Evolutionary conservation across 345 rosid genomes (phyloP).

Genomic region (Lepidium didymum): DNA sequence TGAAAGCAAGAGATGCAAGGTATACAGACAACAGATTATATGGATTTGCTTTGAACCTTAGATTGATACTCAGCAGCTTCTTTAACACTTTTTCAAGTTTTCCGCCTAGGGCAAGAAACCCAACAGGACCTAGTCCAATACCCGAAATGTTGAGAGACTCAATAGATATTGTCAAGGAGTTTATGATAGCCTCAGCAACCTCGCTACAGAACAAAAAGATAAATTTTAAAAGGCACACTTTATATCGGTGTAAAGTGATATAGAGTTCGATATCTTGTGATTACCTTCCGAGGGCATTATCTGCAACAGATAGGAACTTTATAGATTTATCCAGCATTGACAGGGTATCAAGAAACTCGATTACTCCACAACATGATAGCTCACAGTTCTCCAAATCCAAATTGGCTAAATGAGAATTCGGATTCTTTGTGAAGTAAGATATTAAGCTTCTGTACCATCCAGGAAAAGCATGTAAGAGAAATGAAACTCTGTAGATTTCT

Average conservation of each 20-base stretch:
- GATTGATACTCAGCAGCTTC: slow-evolving; percentile 49
- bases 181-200: slow-evolving; percentile 54
- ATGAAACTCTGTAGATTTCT: background rate
- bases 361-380: slow-evolving; percentile 56
- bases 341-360: slow-evolving; percentile 48
- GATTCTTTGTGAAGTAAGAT: slow-evolving; percentile 51
- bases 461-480: slow-evolving; percentile 17
- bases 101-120: slow-evolving; percentile 53
- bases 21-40: background rate
- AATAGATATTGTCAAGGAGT: slow-evolving; percentile 35
- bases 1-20: background rate
- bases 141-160: slow-evolving; percentile 60
- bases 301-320: slow-evolving; percentile 61
- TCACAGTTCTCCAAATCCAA: slow-evolving; percentile 73
- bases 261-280: background rate
- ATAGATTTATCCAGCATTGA: slow-evolving; percentile 41
- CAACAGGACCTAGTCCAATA: slow-evolving; percentile 68
- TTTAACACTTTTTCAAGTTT: slow-evolving; percentile 31
- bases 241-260: background rate
- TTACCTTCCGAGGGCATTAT: slow-evolving; percentile 77
- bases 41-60: slow-evolving; percentile 46
- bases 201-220: slow-evolving; percentile 39
- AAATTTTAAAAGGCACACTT: background rate
- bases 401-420: slow-evolving; percentile 41
- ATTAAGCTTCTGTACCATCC: slow-evolving; percentile 57